Evolutionary conservation across 2,329 filamentous ascomycete genomes (phyloP).

Genomic region (Mycogone perniciosa): DNA sequence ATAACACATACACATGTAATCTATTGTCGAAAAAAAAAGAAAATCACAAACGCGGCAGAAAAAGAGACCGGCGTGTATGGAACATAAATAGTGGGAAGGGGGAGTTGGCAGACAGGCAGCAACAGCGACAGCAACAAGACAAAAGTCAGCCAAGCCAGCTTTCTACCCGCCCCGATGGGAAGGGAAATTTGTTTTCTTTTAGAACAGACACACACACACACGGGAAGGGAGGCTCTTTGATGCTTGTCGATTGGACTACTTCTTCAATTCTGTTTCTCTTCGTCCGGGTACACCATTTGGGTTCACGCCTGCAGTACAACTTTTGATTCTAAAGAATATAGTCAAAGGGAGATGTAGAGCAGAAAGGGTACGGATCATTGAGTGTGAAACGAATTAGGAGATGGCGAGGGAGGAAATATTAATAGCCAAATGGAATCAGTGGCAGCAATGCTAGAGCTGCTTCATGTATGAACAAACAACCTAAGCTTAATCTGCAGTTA

Average conservation of each 20-base stretch:
- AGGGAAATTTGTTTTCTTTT: slow-evolving; percentile 8
- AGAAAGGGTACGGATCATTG: neutral
- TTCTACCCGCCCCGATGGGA: neutral
- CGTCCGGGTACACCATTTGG: slow-evolving; percentile 1
- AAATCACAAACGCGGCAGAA: slow-evolving; percentile 2
- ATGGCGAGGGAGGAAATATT: neutral
- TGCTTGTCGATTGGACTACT: slow-evolving; percentile 10
- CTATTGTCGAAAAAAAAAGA: slow-evolving; percentile 12
- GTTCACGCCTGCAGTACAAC: neutral
- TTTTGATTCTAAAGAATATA: neutral
- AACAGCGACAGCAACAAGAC: neutral
- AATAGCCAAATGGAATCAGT: slow-evolving; percentile 7
- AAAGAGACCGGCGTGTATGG: slow-evolving; percentile 5
- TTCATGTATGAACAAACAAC: neutral
- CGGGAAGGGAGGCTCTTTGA: neutral
- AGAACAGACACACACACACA: slow-evolving; percentile 3
- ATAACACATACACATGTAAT: slow-evolving; percentile 12
- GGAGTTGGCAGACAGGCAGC: neutral
- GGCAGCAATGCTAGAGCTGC: neutral
- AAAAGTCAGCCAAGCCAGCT: neutral
- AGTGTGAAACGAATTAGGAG: neutral
- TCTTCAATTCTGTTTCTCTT: neutral
- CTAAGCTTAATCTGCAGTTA: neutral
- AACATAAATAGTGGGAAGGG: neutral
- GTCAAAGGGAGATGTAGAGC: neutral